A percentile compares a stretch with the other conserved stretches of the same genome.
Evolutionary conservation across 352 stramenopile species (phyloP).

Genomic region (Phytopythium sindhum): DNA sequence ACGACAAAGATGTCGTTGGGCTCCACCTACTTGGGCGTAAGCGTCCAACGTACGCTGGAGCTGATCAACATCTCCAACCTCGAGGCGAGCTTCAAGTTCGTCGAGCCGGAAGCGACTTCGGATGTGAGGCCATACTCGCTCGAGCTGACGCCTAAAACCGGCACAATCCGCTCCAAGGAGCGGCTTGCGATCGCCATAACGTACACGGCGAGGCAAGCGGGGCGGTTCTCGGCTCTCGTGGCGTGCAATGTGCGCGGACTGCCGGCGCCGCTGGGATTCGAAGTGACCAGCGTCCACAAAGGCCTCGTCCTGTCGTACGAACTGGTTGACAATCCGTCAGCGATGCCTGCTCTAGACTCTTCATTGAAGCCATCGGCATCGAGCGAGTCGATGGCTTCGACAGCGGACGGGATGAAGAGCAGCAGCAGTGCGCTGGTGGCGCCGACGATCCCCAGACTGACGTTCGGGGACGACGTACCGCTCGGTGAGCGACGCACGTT

Average conservation of each 20-base stretch:
- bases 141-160: slow-evolving; percentile 38
- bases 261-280: slow-evolving; percentile 50
- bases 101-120: slow-evolving; percentile 42
- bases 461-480: slow-evolving; percentile 59
- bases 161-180: slow-evolving; percentile 61
- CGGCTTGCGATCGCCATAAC: slow-evolving; percentile 38
- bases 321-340: slow-evolving; percentile 17
- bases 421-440: neutral
- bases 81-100: slow-evolving; percentile 70
- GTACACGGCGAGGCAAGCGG: slow-evolving; percentile 59
- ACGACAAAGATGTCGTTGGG: slow-evolving; percentile 43
- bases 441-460: slow-evolving; percentile 36
- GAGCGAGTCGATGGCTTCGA: slow-evolving; percentile 16
- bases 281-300: slow-evolving; percentile 64
- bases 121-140: slow-evolving; percentile 35
- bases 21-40: slow-evolving; percentile 65
- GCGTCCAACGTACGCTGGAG: slow-evolving; percentile 36
- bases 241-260: slow-evolving; percentile 65
- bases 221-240: slow-evolving; percentile 47
- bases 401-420: neutral
- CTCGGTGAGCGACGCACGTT: slow-evolving; percentile 51
- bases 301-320: slow-evolving; percentile 80
- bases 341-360: neutral
- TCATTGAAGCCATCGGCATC: neutral
- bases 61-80: slow-evolving; percentile 84